Percentiles rank a stretch among this genome's conserved stretches.
Evolutionary conservation across 2,329 filamentous ascomycete genomes (phyloP).

Genomic region (Botrytis galanthina): DNA sequence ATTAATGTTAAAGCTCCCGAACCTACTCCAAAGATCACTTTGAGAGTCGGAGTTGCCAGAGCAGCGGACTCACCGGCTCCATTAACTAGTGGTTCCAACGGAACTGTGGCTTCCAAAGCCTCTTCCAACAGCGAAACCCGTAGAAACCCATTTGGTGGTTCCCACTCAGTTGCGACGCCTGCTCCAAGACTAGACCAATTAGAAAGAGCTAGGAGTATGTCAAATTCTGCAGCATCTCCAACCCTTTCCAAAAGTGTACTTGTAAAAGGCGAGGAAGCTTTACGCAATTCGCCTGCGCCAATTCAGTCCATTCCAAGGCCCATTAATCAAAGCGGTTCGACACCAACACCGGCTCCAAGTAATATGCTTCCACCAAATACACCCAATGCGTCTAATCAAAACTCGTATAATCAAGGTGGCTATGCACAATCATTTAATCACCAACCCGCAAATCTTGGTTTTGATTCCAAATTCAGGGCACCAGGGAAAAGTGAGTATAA

Average conservation of each 20-base stretch:
- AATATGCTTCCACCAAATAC: constrained; percentile 37
- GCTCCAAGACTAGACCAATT: constrained; percentile 34
- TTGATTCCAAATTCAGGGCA: constrained; percentile 45
- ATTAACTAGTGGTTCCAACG: constrained; percentile 44
- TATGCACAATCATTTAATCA: constrained; percentile 37
- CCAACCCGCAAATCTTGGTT: constrained; percentile 38
- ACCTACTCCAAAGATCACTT: constrained; percentile 63
- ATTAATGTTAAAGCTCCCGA: constrained; percentile 67
- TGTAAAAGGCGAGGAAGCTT: constrained; percentile 42
- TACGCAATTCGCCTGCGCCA: constrained; percentile 35
- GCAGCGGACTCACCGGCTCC: constrained; percentile 53
- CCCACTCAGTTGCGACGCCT: constrained; percentile 28
- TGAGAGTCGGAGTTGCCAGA: constrained; percentile 56
- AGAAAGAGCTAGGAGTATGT: constrained; percentile 37
- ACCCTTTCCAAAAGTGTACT: constrained; percentile 35
- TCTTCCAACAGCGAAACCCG: constrained; percentile 31
- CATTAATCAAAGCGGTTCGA: constrained; percentile 42
- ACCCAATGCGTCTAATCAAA: constrained; percentile 30
- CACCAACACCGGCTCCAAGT: constrained; percentile 28
- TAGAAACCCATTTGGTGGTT: constrained; percentile 36
- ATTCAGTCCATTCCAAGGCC: constrained; percentile 35
- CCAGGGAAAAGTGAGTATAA: constrained; percentile 47
- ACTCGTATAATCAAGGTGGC: constrained; percentile 28
- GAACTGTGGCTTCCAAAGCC: constrained; percentile 13
- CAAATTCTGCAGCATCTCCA: constrained; percentile 37